A percentile compares a stretch with the other conserved stretches of the same genome.
phyloP scores from a whole-genome alignment of 805 yeast species.

The Saccharomycopsis olivae region DNA sequence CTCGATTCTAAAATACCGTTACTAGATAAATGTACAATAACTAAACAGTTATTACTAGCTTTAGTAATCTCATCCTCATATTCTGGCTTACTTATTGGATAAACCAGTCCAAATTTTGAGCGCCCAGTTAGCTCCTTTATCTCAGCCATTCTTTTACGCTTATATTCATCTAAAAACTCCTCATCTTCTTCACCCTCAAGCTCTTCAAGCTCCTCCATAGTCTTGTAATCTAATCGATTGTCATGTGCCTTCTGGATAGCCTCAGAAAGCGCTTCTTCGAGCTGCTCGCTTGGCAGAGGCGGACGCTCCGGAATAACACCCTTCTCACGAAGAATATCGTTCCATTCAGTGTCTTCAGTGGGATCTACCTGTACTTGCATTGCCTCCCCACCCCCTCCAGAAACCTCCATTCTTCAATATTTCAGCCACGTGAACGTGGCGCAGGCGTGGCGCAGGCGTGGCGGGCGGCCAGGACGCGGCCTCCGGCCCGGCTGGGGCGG shows the following conservation, averaged over 20 bases:
- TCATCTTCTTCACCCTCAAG: slow-evolving; percentile 91
- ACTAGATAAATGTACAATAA: slow-evolving; percentile 67
- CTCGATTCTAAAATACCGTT: slow-evolving; percentile 66
- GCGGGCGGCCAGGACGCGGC: no score
- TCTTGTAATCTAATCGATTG: slow-evolving; percentile 67
- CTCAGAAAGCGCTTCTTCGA: slow-evolving; percentile 82
- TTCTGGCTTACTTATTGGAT: slow-evolving; percentile 77
- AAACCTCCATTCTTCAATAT: no score
- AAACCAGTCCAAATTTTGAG: slow-evolving; percentile 62
- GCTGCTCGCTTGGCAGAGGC: slow-evolving; percentile 75
- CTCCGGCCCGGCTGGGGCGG: no score
- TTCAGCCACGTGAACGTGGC: no score
- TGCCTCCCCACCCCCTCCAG: no score
- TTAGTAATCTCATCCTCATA: slow-evolving; percentile 78
- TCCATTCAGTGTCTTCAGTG: slow-evolving; percentile 97
- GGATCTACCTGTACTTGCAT: slow-evolving; percentile 78
- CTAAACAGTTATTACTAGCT: slow-evolving; percentile 51
- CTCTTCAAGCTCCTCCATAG: slow-evolving; percentile 73
- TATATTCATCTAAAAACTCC: slow-evolving; percentile 72
- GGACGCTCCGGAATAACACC: slow-evolving; percentile 91
- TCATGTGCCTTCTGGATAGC: slow-evolving; percentile 74
- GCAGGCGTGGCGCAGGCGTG: no score
- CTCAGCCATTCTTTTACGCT: slow-evolving; percentile 69
- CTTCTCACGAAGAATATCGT: slow-evolving; percentile 80
- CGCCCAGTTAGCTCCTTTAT: slow-evolving; percentile 45